Conservation (phyloP, 139 green algal genomes). For the Edaphochlamys debaryana region DNA sequence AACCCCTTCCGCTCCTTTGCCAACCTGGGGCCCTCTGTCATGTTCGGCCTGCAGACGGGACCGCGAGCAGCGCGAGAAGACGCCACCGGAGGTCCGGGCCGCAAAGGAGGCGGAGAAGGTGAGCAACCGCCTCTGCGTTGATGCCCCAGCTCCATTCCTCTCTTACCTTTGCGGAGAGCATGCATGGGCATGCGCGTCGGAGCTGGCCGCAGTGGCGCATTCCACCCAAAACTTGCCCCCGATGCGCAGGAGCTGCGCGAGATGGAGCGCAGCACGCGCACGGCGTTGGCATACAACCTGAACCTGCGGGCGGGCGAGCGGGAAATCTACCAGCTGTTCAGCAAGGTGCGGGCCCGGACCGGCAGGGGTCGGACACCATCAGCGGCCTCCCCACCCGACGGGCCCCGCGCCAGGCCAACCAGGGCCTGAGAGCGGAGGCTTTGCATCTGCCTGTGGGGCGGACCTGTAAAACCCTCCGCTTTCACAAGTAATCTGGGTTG, state of each 20-base stretch:
- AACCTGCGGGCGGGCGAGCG: constrained; percentile 84
- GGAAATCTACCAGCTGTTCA: constrained; percentile 87
- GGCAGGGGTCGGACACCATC: too few relatives aligned
- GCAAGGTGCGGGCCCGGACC: constrained; percentile 1
- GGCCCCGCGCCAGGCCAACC: too few relatives aligned
- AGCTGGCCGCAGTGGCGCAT: not conserved
- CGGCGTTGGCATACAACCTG: constrained; percentile 92
- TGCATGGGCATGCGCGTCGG: not conserved
- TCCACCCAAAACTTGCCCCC: not conserved
- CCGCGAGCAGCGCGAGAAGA: constrained; percentile 58
- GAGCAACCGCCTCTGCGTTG: not conserved
- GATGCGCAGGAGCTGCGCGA: constrained; percentile 58
- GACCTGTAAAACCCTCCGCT: too few relatives aligned
- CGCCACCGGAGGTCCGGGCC: constrained; percentile 73
- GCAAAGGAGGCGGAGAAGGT: constrained; percentile 71
- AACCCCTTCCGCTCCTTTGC: too few relatives aligned
- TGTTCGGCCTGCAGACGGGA: too few relatives aligned
- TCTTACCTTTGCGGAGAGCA: too few relatives aligned
- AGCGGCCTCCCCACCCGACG: too few relatives aligned
- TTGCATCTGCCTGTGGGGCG: too few relatives aligned
- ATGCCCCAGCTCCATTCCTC: too few relatives aligned
- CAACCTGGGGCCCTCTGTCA: too few relatives aligned
- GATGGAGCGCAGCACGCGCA: constrained; percentile 88
- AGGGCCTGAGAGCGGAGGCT: too few relatives aligned
- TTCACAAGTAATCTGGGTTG: too few relatives aligned